A percentile compares a stretch with the other conserved stretches of the same genome.
phyloP scores from a whole-genome alignment of 2,329 filamentous ascomycete genomes.

The Teratosphaeria pseudoeucalypti region DNA sequence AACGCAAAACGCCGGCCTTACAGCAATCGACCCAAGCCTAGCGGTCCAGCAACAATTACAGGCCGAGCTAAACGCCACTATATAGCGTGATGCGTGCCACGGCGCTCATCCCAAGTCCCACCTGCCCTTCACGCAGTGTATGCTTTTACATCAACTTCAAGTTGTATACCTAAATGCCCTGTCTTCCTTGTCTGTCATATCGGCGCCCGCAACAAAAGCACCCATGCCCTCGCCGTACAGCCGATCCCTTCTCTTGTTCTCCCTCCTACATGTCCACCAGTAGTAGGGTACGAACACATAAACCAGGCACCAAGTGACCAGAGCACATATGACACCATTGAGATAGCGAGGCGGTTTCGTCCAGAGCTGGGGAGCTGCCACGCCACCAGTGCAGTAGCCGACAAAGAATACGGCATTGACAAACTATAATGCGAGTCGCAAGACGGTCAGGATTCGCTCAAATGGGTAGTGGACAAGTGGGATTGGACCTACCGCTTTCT shows the following conservation, averaged over 20 bases:
- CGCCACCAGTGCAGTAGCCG: slow-evolving; percentile 39
- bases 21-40: background rate
- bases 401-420: slow-evolving; percentile 42
- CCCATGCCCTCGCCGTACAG: slow-evolving; percentile 2
- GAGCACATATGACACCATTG: slow-evolving; percentile 36
- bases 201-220: slow-evolving; percentile 11
- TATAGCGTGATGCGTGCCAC: background rate
- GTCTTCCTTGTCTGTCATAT: slow-evolving; percentile 30
- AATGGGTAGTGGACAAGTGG: background rate
- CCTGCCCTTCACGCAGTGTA: background rate
- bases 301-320: slow-evolving; percentile 31
- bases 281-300: slow-evolving; percentile 25
- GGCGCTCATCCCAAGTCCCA: no score
- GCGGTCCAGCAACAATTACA: background rate
- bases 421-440: background rate
- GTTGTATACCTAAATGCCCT: slow-evolving; percentile 24
- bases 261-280: slow-evolving; percentile 25
- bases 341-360: slow-evolving; percentile 35
- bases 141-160: background rate
- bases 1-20: background rate
- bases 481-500: slow-evolving; percentile 29
- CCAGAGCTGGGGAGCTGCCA: slow-evolving; percentile 41
- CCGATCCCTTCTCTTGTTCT: slow-evolving; percentile 26
- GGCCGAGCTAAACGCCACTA: background rate
- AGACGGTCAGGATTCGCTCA: background rate